Conservation (phyloP, 1,284 basidiomycete genomes). For the Fomitopsis betulina region DNA sequence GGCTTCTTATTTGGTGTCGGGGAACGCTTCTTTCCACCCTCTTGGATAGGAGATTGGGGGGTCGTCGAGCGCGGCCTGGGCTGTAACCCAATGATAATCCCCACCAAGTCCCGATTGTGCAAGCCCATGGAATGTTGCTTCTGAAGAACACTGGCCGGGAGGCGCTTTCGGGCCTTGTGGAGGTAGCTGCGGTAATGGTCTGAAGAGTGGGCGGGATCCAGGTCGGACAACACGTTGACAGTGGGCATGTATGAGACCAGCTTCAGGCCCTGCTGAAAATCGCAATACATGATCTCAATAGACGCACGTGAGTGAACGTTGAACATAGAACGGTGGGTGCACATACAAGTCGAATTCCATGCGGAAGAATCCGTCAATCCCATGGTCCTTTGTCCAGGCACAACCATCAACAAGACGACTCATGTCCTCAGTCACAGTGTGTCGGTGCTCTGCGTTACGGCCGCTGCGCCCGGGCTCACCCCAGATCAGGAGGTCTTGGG, state of each 20-base stretch:
- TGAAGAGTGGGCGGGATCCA: background rate
- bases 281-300: background rate
- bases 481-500: background rate
- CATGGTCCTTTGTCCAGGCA: background rate
- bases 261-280: background rate
- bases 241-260: background rate
- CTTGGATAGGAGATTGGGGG: background rate
- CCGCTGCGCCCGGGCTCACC: background rate
- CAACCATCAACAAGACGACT: background rate
- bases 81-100: too few relatives aligned
- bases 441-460: background rate
- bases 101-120: too few relatives aligned
- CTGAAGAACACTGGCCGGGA: too few relatives aligned
- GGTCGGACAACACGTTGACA: background rate
- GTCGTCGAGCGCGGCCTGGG: background rate
- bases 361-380: background rate
- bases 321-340: background rate
- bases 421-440: background rate
- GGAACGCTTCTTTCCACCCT: background rate
- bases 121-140: too few relatives aligned
- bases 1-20: background rate
- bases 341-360: background rate
- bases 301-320: background rate
- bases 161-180: background rate
- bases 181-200: background rate